Conservation (phyloP, 2,329 filamentous ascomycete genomes). For the Penicillium sp. region DNA sequence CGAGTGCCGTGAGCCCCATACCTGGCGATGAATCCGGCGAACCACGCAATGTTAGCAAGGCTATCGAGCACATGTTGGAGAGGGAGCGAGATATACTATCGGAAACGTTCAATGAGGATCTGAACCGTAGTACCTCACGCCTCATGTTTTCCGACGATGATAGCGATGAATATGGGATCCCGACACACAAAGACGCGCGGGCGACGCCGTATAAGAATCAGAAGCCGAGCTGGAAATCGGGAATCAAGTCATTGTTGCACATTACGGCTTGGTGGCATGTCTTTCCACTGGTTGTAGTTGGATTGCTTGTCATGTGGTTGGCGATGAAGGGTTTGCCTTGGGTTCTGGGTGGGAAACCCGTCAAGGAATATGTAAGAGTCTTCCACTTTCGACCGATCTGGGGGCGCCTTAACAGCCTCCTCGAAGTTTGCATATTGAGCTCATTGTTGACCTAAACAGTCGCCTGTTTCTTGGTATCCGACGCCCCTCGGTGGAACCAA, state of each 20-base stretch:
- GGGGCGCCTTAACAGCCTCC: background rate
- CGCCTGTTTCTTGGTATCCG: slow-evolving; percentile 78
- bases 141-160: slow-evolving; percentile 25
- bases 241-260: slow-evolving; percentile 19
- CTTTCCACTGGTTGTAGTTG: slow-evolving; percentile 15
- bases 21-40: slow-evolving; percentile 10
- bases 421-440: background rate
- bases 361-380: slow-evolving; percentile 24
- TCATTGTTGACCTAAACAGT: slow-evolving; percentile 30
- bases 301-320: slow-evolving; percentile 27
- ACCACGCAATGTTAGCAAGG: slow-evolving; percentile 24
- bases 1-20: slow-evolving; percentile 8
- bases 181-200: slow-evolving; percentile 16
- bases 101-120: slow-evolving; percentile 29
- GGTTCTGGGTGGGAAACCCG: slow-evolving; percentile 1
- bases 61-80: slow-evolving; percentile 27
- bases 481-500: slow-evolving; percentile 76
- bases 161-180: slow-evolving; percentile 29
- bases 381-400: background rate
- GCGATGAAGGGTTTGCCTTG: slow-evolving; percentile 24
- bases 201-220: background rate
- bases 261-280: slow-evolving; percentile 32
- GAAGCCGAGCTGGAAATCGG: slow-evolving; percentile 1
- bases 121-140: slow-evolving; percentile 27
- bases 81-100: slow-evolving; percentile 21